A percentile compares a stretch with the other conserved stretches of the same genome.
These are phyloP conservation scores for Solanum sejunctum DNA, from an alignment of 257 asterid species.

Conservation along the genomic window DNA sequence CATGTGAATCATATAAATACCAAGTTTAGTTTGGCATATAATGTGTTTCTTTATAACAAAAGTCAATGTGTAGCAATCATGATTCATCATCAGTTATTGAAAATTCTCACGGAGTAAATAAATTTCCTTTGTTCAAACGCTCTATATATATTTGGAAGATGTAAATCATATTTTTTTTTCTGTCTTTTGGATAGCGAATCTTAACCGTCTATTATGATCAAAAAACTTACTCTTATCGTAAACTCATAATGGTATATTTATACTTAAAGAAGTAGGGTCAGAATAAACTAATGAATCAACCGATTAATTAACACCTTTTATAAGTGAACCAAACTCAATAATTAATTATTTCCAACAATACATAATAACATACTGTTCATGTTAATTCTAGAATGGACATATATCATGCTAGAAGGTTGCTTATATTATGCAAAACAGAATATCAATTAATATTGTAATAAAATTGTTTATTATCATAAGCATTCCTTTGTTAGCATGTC, in stretches of 20 bases:
- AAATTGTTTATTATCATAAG: background rate
- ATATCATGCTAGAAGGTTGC: background rate
- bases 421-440: background rate
- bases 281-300: background rate
- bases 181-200: background rate
- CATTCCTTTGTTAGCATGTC: background rate
- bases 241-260: background rate
- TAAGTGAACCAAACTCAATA: background rate
- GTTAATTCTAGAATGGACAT: background rate
- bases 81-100: background rate
- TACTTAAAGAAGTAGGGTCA: background rate
- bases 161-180: background rate
- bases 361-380: background rate
- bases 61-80: background rate
- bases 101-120: background rate
- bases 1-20: background rate
- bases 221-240: background rate
- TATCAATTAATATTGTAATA: background rate
- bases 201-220: background rate
- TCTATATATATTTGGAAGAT: too few relatives aligned
- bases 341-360: background rate
- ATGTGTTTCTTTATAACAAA: background rate
- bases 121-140: too few relatives aligned
- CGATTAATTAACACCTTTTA: background rate
- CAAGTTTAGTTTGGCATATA: background rate